Conservation (phyloP, 331 rosid species). For the Quercus lobata region DNA sequence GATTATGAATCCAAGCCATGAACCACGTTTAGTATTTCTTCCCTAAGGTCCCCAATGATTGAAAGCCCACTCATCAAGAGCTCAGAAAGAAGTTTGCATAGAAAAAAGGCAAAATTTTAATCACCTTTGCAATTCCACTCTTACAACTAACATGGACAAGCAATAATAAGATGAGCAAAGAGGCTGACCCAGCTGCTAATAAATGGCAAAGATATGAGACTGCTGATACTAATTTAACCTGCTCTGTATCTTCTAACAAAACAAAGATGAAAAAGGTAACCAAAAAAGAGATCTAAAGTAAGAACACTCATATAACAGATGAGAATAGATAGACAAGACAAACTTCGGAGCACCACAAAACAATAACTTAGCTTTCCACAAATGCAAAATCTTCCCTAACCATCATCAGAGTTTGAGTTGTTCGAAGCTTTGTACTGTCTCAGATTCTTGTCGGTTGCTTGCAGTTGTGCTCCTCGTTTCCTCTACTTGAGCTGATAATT, state of each 20-base stretch:
- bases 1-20: background rate
- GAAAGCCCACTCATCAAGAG: background rate
- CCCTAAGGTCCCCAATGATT: background rate
- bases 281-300: constrained; percentile 26
- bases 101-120: constrained; percentile 1
- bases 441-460: constrained; percentile 27
- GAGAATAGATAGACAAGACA: constrained; percentile 32
- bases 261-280: constrained; percentile 45
- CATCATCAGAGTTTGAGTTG: constrained; percentile 65
- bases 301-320: constrained; percentile 39
- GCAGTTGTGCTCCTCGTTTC: constrained; percentile 31
- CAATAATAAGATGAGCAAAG: constrained; percentile 20
- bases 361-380: constrained; percentile 28
- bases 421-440: constrained; percentile 52
- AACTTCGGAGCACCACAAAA: constrained; percentile 40
- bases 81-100: background rate
- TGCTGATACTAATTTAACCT: constrained; percentile 59
- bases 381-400: constrained; percentile 7
- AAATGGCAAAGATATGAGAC: constrained; percentile 45
- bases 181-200: constrained; percentile 36
- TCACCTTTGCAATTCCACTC: constrained; percentile 11
- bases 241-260: constrained; percentile 50
- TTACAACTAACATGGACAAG: constrained; percentile 21
- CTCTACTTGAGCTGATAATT: constrained; percentile 34
- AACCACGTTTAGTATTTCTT: background rate